phyloP scores from a whole-genome alignment of 495 filamentous ascomycete genomes.

The Cladorrhinum samala region DNA sequence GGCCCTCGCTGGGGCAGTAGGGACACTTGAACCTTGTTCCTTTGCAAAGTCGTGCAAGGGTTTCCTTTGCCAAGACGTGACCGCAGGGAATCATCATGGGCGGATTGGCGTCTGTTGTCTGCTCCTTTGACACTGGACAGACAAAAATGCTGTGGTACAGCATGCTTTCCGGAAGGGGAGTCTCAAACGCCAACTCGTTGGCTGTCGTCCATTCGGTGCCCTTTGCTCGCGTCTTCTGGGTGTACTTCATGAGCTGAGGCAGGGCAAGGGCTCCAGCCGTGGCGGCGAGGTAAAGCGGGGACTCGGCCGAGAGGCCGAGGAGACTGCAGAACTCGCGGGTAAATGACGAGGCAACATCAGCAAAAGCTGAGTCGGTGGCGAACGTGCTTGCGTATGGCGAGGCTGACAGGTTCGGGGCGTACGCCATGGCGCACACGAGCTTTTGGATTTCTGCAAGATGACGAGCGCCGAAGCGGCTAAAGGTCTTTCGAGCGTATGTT shows the following conservation, averaged over 20 bases:
- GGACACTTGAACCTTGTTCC: slow-evolving; percentile 85
- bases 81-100: slow-evolving; percentile 98
- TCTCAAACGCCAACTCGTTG: slow-evolving; percentile 89
- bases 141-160: slow-evolving; percentile 97
- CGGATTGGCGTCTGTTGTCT: slow-evolving; percentile 87
- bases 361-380: slow-evolving; percentile 65
- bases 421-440: slow-evolving; percentile 72
- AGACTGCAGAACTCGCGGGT: slow-evolving; percentile 94
- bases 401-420: slow-evolving; percentile 54
- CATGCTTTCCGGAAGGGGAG: slow-evolving; percentile 77
- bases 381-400: slow-evolving; percentile 78
- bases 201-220: slow-evolving; percentile 90
- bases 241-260: slow-evolving; percentile 75
- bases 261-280: slow-evolving; percentile 90
- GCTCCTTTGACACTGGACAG: slow-evolving; percentile 92
- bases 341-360: slow-evolving; percentile 74
- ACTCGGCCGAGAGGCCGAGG: slow-evolving; percentile 77
- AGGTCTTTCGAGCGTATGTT: slow-evolving; percentile 61
- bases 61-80: slow-evolving; percentile 86
- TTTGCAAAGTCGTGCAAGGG: slow-evolving; percentile 68
- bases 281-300: slow-evolving; percentile 82
- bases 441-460: slow-evolving; percentile 71
- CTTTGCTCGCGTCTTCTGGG: slow-evolving; percentile 75
- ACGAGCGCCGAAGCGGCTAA: slow-evolving; percentile 51
- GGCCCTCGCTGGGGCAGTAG: slow-evolving; percentile 86